phyloP scores from a whole-genome alignment of 1,139 yeast genomes.

The Debaryomyces udenii region DNA sequence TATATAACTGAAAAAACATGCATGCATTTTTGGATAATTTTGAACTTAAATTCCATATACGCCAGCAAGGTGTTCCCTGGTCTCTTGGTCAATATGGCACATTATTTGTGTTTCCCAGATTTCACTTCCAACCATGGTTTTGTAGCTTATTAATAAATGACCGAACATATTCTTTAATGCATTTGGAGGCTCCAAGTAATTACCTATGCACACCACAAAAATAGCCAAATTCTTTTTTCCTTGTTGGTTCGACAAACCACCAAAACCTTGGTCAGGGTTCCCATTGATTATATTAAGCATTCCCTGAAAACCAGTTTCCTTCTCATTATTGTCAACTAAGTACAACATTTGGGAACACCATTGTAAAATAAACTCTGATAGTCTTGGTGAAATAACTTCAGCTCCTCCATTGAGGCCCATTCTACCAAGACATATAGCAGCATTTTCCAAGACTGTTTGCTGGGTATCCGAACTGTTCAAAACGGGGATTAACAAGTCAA shows the following conservation, averaged over 20 bases:
- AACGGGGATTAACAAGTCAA: conserved; percentile 66
- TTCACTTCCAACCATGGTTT: conserved; percentile 50
- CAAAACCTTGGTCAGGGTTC: conserved; percentile 67
- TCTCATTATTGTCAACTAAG: conserved; percentile 76
- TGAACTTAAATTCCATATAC: conserved; percentile 25
- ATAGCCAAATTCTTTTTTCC: conserved; percentile 53
- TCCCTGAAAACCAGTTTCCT: conserved; percentile 78
- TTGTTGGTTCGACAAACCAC: conserved; percentile 47
- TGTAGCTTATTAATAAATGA: conserved; percentile 49
- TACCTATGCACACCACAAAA: conserved; percentile 66
- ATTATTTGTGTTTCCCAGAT: conserved; percentile 36
- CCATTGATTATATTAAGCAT: conserved; percentile 66
- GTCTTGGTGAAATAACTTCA: conserved; percentile 54
- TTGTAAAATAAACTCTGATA: conserved; percentile 56
- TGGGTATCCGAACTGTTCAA: conserved; percentile 60
- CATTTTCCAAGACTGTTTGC: conserved; percentile 76
- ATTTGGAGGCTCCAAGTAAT: conserved; percentile 56
- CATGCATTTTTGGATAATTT: conserved; percentile 1
- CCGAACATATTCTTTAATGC: conserved; percentile 47
- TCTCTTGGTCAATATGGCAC: conserved; percentile 35
- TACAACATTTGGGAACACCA: conserved; percentile 73
- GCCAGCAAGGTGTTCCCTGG: conserved; percentile 26
- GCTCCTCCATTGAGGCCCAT: conserved; percentile 70
- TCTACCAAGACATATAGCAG: conserved; percentile 93
- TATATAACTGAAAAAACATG: conserved; percentile 6